These are phyloP conservation scores for Cyberlindnera saturnus DNA, from an alignment of 805 yeast genomes.

Conservation along the genomic window DNA sequence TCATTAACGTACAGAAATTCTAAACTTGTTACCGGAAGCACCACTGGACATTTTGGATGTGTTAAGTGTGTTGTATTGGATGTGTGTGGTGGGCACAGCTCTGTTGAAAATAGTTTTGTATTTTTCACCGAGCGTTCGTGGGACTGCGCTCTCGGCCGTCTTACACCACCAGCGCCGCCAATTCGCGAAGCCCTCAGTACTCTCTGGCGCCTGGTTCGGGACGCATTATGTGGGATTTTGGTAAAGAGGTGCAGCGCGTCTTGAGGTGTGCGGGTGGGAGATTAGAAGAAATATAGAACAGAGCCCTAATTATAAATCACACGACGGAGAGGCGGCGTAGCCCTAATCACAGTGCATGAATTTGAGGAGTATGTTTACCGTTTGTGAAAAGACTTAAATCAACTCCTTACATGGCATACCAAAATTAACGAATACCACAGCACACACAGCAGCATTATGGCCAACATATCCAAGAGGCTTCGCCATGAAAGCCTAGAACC, in stretches of 20 bases:
- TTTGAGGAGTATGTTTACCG: no score
- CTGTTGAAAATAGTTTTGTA: conserved; percentile 14
- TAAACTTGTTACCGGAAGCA: conserved; percentile 99
- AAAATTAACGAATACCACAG: no score
- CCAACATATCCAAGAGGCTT: neutral
- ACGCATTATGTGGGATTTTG: neutral
- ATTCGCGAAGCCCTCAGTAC: no score
- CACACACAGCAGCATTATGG: no score
- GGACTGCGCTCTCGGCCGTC: conserved; percentile 11
- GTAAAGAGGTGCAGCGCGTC: no score
- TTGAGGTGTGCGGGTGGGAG: no score
- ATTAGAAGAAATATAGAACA: neutral
- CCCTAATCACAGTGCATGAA: no score
- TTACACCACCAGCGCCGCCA: neutral
- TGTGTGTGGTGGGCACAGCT: conserved; percentile 5
- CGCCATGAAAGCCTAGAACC: neutral
- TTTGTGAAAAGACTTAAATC: no score
- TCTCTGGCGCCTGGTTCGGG: neutral
- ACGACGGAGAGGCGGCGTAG: neutral
- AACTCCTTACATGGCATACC: no score
- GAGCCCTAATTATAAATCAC: conserved; percentile 1
- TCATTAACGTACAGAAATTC: conserved; percentile 85
- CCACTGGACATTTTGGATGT: conserved; percentile 70
- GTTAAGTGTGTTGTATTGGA: conserved; percentile 6
- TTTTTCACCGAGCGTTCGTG: conserved; percentile 15